Evolutionary conservation across 2,329 filamentous ascomycete species (phyloP).

Genomic region (Colletotrichum filicis): DNA sequence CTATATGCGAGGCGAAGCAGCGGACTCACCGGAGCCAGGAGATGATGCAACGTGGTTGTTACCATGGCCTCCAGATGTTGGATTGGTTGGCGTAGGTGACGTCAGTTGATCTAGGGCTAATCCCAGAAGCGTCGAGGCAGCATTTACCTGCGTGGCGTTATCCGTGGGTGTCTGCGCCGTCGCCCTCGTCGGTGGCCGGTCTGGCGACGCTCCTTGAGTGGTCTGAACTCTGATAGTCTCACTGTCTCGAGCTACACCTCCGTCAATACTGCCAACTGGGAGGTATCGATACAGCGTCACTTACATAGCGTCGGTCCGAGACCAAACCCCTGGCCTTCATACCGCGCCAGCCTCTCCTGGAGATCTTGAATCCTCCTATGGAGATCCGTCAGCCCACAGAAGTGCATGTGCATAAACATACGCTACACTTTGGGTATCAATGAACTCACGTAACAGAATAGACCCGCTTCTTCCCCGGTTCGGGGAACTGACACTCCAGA

Average conservation of each 20-base stretch:
- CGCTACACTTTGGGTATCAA: background rate
- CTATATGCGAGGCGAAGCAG: background rate
- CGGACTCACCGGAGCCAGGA: slow-evolving; percentile 5
- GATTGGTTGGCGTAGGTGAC: background rate
- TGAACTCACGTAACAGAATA: slow-evolving; percentile 34
- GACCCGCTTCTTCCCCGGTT: slow-evolving; percentile 27
- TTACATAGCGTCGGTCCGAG: background rate
- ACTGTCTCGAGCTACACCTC: background rate
- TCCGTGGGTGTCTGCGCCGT: slow-evolving; percentile 11
- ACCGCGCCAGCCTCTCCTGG: slow-evolving; percentile 34
- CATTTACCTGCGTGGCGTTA: slow-evolving; percentile 28
- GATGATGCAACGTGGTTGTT: background rate
- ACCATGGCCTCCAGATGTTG: background rate
- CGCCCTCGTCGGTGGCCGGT: background rate
- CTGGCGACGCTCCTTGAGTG: background rate
- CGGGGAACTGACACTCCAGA: slow-evolving; percentile 25
- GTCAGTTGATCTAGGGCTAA: slow-evolving; percentile 11
- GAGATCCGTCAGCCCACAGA: background rate
- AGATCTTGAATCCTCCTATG: slow-evolving; percentile 35
- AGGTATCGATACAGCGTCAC: background rate
- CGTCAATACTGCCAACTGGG: background rate
- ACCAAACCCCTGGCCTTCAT: slow-evolving; percentile 23
- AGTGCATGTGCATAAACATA: fast-evolving
- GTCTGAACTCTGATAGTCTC: background rate
- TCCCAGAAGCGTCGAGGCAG: slow-evolving; percentile 17